phyloP scores from a whole-genome alignment of 2,329 filamentous ascomycete genomes.

The Hirsutella rhossiliensis region DNA sequence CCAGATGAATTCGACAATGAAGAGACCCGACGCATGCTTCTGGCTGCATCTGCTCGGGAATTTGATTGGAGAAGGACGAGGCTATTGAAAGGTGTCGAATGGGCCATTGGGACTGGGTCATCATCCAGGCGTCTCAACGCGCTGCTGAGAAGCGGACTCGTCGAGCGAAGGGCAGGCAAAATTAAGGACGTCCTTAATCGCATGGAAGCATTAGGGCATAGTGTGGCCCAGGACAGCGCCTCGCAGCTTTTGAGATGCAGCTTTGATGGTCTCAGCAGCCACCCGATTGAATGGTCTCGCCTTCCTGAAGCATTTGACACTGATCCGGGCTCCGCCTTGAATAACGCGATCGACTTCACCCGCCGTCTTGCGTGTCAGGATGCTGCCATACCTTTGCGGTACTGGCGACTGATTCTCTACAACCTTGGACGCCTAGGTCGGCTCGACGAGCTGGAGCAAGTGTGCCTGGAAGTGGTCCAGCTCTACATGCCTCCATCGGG shows the following conservation, averaged over 20 bases:
- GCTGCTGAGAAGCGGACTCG: constrained; percentile 7
- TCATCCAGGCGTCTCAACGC: constrained; percentile 13
- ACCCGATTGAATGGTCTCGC: constrained; percentile 7
- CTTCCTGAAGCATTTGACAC: background rate
- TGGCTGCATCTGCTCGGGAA: constrained; percentile 16
- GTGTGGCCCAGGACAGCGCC: constrained; percentile 15
- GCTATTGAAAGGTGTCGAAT: constrained; percentile 31
- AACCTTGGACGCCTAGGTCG: constrained; percentile 30
- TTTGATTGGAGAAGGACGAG: constrained; percentile 27
- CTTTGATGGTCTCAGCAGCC: constrained; percentile 16
- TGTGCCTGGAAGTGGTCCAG: constrained; percentile 30
- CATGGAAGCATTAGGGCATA: constrained; percentile 18
- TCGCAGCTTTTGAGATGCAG: constrained; percentile 11
- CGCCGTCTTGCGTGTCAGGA: constrained; percentile 17
- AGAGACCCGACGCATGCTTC: constrained; percentile 25
- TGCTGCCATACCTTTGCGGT: constrained; percentile 20
- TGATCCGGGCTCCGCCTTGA: constrained; percentile 9
- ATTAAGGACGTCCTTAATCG: constrained; percentile 16
- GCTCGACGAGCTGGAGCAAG: constrained; percentile 30
- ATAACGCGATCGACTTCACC: constrained; percentile 17
- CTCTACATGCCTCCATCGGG: constrained; percentile 19
- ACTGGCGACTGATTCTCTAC: constrained; percentile 32
- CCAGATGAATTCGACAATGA: constrained; percentile 42
- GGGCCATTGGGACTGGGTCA: constrained; percentile 8
- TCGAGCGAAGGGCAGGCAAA: constrained; percentile 8